Evolutionary conservation across 371 early-diverging fungal genomes (phyloP).

Genomic region (Mucor indicus): DNA sequence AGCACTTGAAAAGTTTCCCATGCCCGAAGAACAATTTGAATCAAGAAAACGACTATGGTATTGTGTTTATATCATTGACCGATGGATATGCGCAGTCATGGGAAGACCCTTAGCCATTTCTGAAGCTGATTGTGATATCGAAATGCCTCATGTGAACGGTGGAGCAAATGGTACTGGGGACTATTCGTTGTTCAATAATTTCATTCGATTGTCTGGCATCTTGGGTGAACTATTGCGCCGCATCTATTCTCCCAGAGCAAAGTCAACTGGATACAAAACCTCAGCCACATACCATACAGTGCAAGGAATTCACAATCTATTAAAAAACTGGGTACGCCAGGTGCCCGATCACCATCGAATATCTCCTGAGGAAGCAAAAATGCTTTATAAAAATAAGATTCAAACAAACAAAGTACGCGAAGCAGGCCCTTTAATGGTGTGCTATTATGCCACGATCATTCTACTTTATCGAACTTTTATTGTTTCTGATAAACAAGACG

Average conservation of each 20-base stretch:
- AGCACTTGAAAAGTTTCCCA: conserved; percentile 19
- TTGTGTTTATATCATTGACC: conserved; percentile 35
- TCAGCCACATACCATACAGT: conserved; percentile 25
- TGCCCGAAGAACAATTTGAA: conserved; percentile 24
- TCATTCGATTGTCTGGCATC: conserved; percentile 39
- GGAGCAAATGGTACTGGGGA: conserved; percentile 15
- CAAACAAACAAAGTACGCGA: conserved; percentile 8
- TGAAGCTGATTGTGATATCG: conserved; percentile 50
- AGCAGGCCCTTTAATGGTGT: conserved; percentile 48
- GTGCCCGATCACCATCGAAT: conserved; percentile 32
- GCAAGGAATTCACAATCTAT: conserved; percentile 23
- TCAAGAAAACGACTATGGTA: conserved; percentile 39
- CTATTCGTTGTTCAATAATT: conserved; percentile 34
- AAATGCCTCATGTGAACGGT: conserved; percentile 25
- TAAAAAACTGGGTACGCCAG: conserved; percentile 31
- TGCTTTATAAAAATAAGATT: neutral
- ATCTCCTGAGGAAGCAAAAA: conserved; percentile 12
- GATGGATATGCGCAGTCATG: conserved; percentile 47
- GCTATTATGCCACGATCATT: conserved; percentile 39
- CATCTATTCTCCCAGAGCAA: conserved; percentile 43
- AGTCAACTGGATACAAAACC: conserved; percentile 25
- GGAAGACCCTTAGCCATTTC: conserved; percentile 45
- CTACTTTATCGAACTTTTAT: conserved; percentile 54
- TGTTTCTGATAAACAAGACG: conserved; percentile 17
- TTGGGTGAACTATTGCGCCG: conserved; percentile 40